phyloP scores from a whole-genome alignment of 208 protist genomes.

The Acanthamoeba culbertsoni region DNA sequence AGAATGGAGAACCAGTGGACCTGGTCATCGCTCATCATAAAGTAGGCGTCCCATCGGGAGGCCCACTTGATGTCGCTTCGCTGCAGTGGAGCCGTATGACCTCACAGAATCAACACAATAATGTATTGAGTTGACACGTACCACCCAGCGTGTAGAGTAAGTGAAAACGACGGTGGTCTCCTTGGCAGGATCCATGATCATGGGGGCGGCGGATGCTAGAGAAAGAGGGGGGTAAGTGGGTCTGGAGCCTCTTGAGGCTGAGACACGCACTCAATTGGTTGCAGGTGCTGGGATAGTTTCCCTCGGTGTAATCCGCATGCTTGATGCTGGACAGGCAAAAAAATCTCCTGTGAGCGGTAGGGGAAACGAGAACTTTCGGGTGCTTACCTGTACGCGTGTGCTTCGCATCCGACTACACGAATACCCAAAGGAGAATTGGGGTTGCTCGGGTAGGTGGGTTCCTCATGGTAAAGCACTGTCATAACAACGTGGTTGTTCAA shows the following conservation, averaged over 20 bases:
- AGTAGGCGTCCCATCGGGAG: conserved; percentile 96
- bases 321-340: not conserved
- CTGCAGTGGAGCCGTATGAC: too few species aligned
- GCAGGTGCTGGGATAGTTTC: not conserved
- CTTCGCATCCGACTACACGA: conserved; percentile 84
- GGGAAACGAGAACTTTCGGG: not conserved
- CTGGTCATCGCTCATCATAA: conserved; percentile 85
- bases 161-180: conserved; percentile 69
- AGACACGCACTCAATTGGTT: not conserved
- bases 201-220: not conserved
- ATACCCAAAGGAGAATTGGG: not conserved
- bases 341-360: not conserved
- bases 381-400: conserved; percentile 70
- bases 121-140: conserved; percentile 13
- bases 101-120: too few species aligned
- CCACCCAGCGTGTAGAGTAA: conserved; percentile 66
- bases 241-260: too few species aligned
- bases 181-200: not conserved
- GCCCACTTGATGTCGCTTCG: conserved; percentile 87
- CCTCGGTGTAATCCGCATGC: not conserved
- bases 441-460: not conserved
- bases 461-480: conserved; percentile 68
- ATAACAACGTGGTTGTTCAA: conserved; percentile 84
- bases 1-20: conserved; percentile 95
- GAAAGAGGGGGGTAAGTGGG: too few species aligned